Percentiles rank a stretch among this genome's conserved stretches.
phyloP scores from a whole-genome alignment of 2,329 filamentous ascomycete species.

The Cladosporium sp. region DNA sequence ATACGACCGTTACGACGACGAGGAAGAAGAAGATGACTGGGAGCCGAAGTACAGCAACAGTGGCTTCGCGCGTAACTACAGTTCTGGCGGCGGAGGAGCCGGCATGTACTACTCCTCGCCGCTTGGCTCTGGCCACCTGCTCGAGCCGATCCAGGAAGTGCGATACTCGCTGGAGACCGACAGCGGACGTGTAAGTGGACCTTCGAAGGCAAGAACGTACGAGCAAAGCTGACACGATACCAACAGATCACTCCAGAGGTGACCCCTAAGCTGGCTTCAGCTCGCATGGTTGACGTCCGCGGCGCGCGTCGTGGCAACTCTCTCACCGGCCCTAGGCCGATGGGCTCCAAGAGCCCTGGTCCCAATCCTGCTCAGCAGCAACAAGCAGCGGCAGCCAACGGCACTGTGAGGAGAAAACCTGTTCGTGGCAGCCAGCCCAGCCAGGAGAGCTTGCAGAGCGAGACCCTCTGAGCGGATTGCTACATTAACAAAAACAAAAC shows the following conservation, averaged over 20 bases:
- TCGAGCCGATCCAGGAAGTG: conserved; percentile 55
- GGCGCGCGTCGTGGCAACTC: conserved; percentile 34
- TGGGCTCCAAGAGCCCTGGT: conserved; percentile 42
- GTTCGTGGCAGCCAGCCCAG: conserved; percentile 21
- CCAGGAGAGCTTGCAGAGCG: conserved; percentile 17
- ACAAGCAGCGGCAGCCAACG: conserved; percentile 4
- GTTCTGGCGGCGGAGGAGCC: neutral
- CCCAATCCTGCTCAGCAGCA: conserved; percentile 13
- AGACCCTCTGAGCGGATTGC: neutral
- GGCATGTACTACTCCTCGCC: conserved; percentile 37
- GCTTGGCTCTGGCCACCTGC: conserved; percentile 39
- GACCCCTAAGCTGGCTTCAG: conserved; percentile 25
- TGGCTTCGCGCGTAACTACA: conserved; percentile 29
- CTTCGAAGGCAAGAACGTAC: neutral
- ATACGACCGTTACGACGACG: conserved; percentile 28
- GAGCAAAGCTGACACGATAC: conserved; percentile 2
- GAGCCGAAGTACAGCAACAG: conserved; percentile 37
- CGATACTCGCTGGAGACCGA: conserved; percentile 53
- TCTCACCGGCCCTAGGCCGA: conserved; percentile 53
- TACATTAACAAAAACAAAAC: neutral
- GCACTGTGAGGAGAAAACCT: conserved; percentile 28
- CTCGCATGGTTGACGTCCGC: conserved; percentile 32
- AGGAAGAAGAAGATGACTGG: conserved; percentile 28
- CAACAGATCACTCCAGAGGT: conserved; percentile 33
- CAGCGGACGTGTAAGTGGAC: conserved; percentile 32